phyloP scores from a whole-genome alignment of 306 rosid genomes.

The Lathyrus sativus region DNA sequence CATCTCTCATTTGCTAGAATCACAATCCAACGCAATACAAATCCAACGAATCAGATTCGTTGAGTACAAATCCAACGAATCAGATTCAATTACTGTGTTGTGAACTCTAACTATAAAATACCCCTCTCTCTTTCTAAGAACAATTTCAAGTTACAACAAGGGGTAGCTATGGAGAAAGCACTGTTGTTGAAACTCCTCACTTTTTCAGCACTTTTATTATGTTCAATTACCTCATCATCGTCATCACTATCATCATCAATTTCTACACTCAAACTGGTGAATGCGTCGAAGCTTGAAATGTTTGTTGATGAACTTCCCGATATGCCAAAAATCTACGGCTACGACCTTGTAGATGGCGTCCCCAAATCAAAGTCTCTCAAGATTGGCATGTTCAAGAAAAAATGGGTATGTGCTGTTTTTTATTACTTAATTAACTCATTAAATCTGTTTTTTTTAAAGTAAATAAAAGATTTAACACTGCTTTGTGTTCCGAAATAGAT shows the following conservation, averaged over 20 bases:
- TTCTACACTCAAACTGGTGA: slow-evolving; percentile 44
- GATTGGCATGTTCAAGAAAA: slow-evolving; percentile 78
- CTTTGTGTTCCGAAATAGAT: too few species aligned
- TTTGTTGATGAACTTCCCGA: slow-evolving; percentile 75
- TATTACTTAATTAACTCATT: neutral
- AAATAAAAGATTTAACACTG: too few species aligned
- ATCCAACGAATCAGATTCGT: neutral
- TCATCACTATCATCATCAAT: slow-evolving; percentile 31
- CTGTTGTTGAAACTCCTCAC: slow-evolving; percentile 29
- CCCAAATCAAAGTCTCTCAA: slow-evolving; percentile 55
- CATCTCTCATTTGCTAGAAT: slow-evolving; percentile 30
- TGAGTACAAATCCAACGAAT: neutral
- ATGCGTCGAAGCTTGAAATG: slow-evolving; percentile 49
- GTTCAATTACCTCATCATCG: slow-evolving; percentile 23
- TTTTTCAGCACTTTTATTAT: slow-evolving; percentile 2
- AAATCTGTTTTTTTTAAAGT: too few species aligned
- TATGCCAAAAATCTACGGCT: slow-evolving; percentile 60
- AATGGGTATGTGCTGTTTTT: slow-evolving; percentile 54
- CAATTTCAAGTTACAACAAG: neutral
- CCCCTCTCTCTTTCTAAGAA: neutral
- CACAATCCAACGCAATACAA: neutral
- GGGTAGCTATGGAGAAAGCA: slow-evolving; percentile 35
- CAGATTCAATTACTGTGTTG: neutral
- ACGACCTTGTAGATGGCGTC: slow-evolving; percentile 40
- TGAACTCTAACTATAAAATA: neutral